Percentiles rank a stretch among this genome's conserved stretches.
These are phyloP conservation scores for Linnemannia schmuckeri DNA, from an alignment of 192 early-diverging fungal genomes.

Conservation along the genomic window DNA sequence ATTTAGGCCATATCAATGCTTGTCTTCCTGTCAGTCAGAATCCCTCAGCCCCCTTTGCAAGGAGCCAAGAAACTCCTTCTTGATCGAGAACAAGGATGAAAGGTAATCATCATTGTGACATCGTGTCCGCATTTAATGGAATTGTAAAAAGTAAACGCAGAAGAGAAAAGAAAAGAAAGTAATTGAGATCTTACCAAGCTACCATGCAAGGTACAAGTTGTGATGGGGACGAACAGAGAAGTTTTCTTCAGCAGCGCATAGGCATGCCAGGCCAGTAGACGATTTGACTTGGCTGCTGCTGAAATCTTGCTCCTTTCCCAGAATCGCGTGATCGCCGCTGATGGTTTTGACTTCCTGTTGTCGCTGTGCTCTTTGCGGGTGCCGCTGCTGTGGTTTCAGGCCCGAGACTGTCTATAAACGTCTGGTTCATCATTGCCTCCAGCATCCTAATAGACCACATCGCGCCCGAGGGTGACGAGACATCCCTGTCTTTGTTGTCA, in stretches of 20 bases:
- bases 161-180: background rate
- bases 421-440: slow-evolving; percentile 31
- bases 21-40: slow-evolving; percentile 23
- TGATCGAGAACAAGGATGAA: slow-evolving; percentile 53
- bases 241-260: slow-evolving; percentile 26
- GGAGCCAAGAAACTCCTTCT: background rate
- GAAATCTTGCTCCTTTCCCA: background rate
- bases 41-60: background rate
- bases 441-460: slow-evolving; percentile 15
- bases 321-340: background rate
- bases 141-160: background rate
- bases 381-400: background rate
- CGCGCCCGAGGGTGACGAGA: background rate
- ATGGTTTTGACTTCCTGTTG: background rate
- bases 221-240: background rate
- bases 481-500: background rate
- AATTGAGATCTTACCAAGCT: slow-evolving; percentile 7
- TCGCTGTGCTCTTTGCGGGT: background rate
- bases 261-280: slow-evolving; percentile 52
- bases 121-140: background rate
- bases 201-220: background rate
- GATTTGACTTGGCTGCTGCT: background rate
- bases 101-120: slow-evolving; percentile 49
- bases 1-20: slow-evolving; percentile 40
- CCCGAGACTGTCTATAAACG: slow-evolving; percentile 31